These are phyloP conservation scores for Bacterosira constricta DNA, from an alignment of 108 stramenopile species.

Conservation along the genomic window DNA sequence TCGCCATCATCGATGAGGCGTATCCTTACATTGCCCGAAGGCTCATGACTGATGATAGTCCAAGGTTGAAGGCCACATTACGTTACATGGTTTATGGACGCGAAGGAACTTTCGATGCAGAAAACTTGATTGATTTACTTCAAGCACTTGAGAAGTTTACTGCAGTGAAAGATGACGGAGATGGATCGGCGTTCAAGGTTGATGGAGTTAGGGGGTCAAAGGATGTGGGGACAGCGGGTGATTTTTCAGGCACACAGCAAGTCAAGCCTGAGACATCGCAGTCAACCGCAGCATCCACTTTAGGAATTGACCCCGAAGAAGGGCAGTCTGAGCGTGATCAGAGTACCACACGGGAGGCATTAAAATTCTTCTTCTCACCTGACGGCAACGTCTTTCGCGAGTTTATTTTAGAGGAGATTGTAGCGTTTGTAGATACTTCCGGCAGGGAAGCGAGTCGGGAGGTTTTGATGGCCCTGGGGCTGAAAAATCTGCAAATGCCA, in stretches of 20 bases:
- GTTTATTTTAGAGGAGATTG: slow-evolving; percentile 90
- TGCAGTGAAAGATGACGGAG: slow-evolving; percentile 80
- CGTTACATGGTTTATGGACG: slow-evolving; percentile 95
- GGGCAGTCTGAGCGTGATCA: slow-evolving; percentile 58
- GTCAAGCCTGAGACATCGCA: no score
- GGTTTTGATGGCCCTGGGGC: slow-evolving; percentile 52
- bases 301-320: no score
- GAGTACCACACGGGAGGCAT: slow-evolving; percentile 80
- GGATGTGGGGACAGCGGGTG: slow-evolving; percentile 74
- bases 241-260: slow-evolving; percentile 68
- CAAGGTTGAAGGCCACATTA: slow-evolving; percentile 81
- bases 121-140: slow-evolving; percentile 90
- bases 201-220: slow-evolving; percentile 80
- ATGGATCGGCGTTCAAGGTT: slow-evolving; percentile 85
- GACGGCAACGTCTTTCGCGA: slow-evolving; percentile 92
- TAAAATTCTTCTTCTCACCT: slow-evolving; percentile 91
- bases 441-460: slow-evolving; percentile 73
- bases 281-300: no score
- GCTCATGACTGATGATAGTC: slow-evolving; percentile 89
- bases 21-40: slow-evolving; percentile 93
- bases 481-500: slow-evolving; percentile 71
- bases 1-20: slow-evolving; percentile 95
- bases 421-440: slow-evolving; percentile 80
- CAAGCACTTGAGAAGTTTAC: slow-evolving; percentile 90
- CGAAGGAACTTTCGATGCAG: slow-evolving; percentile 90